phyloP scores from a whole-genome alignment of 306 rosid species.

The Argentina anserina region DNA sequence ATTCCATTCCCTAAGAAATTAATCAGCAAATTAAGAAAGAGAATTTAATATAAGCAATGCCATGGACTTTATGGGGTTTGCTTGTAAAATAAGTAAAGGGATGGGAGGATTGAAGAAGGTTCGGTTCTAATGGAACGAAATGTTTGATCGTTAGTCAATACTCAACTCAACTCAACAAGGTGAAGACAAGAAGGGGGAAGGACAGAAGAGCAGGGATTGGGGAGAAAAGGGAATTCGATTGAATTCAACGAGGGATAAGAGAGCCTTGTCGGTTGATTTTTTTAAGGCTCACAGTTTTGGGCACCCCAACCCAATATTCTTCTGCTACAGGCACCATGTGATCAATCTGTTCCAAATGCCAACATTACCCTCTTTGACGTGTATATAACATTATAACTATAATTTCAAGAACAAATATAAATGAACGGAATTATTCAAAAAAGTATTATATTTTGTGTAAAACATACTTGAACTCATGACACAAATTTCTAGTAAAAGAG shows the following conservation, averaged over 20 bases:
- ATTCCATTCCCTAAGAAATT: background rate
- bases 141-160: background rate
- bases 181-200: background rate
- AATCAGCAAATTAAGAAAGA: background rate
- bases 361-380: background rate
- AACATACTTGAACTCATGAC: too few relatives aligned
- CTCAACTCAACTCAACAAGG: background rate
- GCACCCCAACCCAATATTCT: slow-evolving; percentile 32
- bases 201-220: slow-evolving; percentile 25
- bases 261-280: slow-evolving; percentile 31
- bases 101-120: background rate
- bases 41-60: background rate
- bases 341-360: background rate
- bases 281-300: background rate
- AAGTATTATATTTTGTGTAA: too few relatives aligned
- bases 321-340: slow-evolving; percentile 27
- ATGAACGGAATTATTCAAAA: too few relatives aligned
- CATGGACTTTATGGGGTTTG: background rate
- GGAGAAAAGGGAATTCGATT: background rate
- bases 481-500: too few relatives aligned
- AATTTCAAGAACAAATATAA: too few relatives aligned
- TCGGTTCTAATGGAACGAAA: slow-evolving; percentile 1
- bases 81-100: slow-evolving; percentile 1
- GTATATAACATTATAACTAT: background rate
- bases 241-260: slow-evolving; percentile 20